These are phyloP conservation scores for Paxillus ammoniavirescens DNA, from an alignment of 768 basidiomycete species.

Conservation along the genomic window DNA sequence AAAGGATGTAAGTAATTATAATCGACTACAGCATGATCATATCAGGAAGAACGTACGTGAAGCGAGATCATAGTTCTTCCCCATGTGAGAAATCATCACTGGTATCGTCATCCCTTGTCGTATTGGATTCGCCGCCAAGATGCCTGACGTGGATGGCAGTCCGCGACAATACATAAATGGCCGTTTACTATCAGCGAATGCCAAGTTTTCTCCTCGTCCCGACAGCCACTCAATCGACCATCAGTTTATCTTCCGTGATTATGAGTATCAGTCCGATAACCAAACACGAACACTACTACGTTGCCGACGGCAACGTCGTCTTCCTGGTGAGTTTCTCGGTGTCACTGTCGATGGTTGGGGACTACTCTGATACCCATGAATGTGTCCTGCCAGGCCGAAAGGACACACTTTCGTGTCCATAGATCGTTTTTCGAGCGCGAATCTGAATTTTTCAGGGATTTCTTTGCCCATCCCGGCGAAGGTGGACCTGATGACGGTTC, in stretches of 20 bases:
- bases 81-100: no score
- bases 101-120: no score
- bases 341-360: background rate
- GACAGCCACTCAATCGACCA: no score
- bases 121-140: no score
- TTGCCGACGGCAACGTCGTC: conserved; percentile 10
- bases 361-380: conserved; percentile 3
- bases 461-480: conserved; percentile 32
- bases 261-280: conserved; percentile 3
- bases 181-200: no score
- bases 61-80: no score
- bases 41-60: no score
- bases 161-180: no score
- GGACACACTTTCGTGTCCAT: conserved; percentile 52
- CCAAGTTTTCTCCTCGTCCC: no score
- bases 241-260: background rate
- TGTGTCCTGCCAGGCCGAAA: conserved; percentile 42
- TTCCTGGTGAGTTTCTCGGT: conserved; percentile 16
- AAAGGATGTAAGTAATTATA: no score
- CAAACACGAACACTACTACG: conserved; percentile 6
- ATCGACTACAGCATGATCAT: no score
- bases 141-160: no score
- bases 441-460: conserved; percentile 41
- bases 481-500: conserved; percentile 27
- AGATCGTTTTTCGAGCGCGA: conserved; percentile 59